Percentiles rank a stretch among this genome's conserved stretches.
Evolutionary conservation across 768 basidiomycete genomes (phyloP).

Genomic region (Boletus edulis): DNA sequence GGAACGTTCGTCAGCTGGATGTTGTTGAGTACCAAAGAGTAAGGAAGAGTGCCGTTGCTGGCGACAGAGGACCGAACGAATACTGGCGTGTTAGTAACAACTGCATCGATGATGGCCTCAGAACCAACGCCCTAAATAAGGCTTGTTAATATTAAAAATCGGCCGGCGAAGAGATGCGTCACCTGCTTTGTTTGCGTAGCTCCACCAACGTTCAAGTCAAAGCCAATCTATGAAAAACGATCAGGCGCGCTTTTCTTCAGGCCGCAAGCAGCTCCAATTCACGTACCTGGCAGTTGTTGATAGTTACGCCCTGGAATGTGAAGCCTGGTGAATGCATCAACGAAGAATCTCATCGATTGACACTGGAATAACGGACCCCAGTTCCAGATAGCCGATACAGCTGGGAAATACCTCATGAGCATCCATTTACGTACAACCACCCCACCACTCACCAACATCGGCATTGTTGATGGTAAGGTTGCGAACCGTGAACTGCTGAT

Average conservation of each 20-base stretch:
- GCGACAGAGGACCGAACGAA: conserved; percentile 29
- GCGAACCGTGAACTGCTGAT: conserved; percentile 75
- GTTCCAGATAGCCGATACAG: conserved; percentile 36
- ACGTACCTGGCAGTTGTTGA: conserved; percentile 36
- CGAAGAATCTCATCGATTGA: background rate
- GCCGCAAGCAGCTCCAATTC: too few relatives aligned
- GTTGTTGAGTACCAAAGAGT: conserved; percentile 36
- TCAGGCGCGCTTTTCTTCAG: background rate
- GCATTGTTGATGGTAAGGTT: conserved; percentile 56
- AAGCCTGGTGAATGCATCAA: conserved; percentile 35
- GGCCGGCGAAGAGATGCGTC: background rate
- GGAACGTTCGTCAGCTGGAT: conserved; percentile 31
- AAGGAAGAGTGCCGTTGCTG: conserved; percentile 23
- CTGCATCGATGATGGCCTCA: conserved; percentile 45
- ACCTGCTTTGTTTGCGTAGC: conserved; percentile 32
- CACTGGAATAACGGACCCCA: conserved; percentile 34
- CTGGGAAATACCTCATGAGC: conserved; percentile 11
- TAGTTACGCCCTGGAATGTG: conserved; percentile 51
- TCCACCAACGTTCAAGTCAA: conserved; percentile 43
- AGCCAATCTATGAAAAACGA: conserved; percentile 36
- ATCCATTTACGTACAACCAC: background rate
- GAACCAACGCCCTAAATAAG: conserved; percentile 39
- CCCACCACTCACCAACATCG: conserved; percentile 29
- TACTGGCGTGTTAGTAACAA: conserved; percentile 39
- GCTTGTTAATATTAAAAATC: background rate